Evolutionary conservation across 192 early-diverging fungal species (phyloP), one percentile per base, ranked within the genome.

Genomic region (Rhizophagus clarus): DNA sequence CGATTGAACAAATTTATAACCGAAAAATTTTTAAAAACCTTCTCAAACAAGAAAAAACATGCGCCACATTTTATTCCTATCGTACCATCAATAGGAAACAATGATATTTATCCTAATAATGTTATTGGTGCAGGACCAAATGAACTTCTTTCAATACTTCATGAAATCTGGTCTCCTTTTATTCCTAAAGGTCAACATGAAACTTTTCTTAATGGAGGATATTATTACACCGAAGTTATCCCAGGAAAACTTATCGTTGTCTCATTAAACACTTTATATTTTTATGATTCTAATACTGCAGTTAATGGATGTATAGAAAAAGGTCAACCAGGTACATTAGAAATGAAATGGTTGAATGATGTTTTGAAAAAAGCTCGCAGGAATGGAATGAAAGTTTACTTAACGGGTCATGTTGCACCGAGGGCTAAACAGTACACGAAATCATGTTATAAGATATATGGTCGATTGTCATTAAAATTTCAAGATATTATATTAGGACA

Each of bases 181-280:
- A 89, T 95, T 31, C 93, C 93, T 0, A 70, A 85, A 12, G 83
- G 88, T 70, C 92, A 95, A 81, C 70, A 86, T 49, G 72, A 86
- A 24, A 84, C 88, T 11, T 95, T 93, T 61, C 89, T 85, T 49
- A 78, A 85, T 20, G 93, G 91, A 56, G 94, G 94, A 17, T 95
- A 94, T 79, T 94, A 89, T 83, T 79, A 83, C 1, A 81, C 83
- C 8, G 90, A 92, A 69, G 84, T 94, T 40, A 82, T 84, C 26
- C 87, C 86, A 1, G 80, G 85, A 24, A 85, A 87, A 26, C 79
- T 93, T 34, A 82, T 87, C 0, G 90, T 90, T 47, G 77, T 93
- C 8, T 87, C 92, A n/a, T 83, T 95, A 31, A 94, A 95, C 81
- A 92, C 93, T 0, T 83, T 93, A 7, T 95, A 93, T 73, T 95